A percentile compares a stretch with the other conserved stretches of the same genome.
phyloP scores from a whole-genome alignment of 371 early-diverging fungal species.

The Neoconidiobolus thromboides region DNA sequence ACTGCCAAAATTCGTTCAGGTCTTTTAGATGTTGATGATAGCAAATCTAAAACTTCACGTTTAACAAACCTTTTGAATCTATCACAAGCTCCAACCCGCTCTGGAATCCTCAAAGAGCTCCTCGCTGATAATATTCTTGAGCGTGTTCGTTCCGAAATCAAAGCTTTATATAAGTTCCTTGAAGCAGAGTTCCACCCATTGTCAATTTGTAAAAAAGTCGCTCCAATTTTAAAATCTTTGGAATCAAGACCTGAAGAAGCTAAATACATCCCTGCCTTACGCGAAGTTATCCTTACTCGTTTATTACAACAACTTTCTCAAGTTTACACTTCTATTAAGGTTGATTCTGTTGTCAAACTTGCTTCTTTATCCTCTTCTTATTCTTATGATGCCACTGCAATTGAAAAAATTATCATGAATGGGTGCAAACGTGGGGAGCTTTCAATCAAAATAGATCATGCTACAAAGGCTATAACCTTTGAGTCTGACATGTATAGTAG shows the following conservation, averaged over 20 bases:
- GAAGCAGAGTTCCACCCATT: constrained; percentile 96
- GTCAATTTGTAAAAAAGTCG: constrained; percentile 87
- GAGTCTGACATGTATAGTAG: constrained; percentile 65
- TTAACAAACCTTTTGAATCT: constrained; percentile 76
- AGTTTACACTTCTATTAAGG: constrained; percentile 89
- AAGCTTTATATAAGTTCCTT: constrained; percentile 79
- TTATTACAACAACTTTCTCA: constrained; percentile 89
- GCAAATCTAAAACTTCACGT: constrained; percentile 69
- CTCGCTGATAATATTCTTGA: constrained; percentile 65
- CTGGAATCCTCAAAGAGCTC: constrained; percentile 64
- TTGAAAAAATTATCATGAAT: constrained; percentile 94
- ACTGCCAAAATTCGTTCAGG: constrained; percentile 52
- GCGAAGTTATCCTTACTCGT: constrained; percentile 85
- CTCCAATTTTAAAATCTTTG: constrained; percentile 57
- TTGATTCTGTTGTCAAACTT: constrained; percentile 74
- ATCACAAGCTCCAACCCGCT: constrained; percentile 66
- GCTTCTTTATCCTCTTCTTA: constrained; percentile 73
- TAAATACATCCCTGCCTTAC: constrained; percentile 81
- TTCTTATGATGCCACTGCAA: constrained; percentile 63
- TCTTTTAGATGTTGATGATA: constrained; percentile 55
- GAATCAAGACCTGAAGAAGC: constrained; percentile 50
- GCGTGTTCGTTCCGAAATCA: constrained; percentile 74
- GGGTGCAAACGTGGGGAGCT: constrained; percentile 92
- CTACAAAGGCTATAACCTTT: constrained; percentile 72
- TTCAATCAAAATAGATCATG: constrained; percentile 84